Evolutionary conservation across 495 filamentous ascomycete genomes (phyloP).

Genomic region (Penicillium desertorum): DNA sequence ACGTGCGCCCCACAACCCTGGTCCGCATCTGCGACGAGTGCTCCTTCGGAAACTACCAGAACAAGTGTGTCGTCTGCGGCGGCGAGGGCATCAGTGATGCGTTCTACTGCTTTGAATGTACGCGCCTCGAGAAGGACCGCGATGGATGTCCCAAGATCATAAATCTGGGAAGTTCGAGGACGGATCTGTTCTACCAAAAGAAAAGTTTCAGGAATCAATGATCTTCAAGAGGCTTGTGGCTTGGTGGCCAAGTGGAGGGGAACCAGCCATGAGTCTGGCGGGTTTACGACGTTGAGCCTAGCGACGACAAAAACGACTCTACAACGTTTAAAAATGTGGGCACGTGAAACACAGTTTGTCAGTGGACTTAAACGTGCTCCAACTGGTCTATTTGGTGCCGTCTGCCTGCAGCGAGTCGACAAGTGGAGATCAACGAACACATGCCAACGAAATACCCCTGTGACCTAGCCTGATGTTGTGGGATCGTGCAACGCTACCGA

Average conservation of each 20-base stretch:
- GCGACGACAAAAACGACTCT: conserved; percentile 6
- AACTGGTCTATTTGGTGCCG: conserved; percentile 6
- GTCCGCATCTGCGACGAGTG: conserved; percentile 99
- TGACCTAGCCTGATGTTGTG: background rate
- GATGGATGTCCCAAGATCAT: conserved; percentile 99
- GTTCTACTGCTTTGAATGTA: conserved; percentile 99
- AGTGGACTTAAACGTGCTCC: conserved; percentile 6
- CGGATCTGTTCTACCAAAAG: conserved; percentile 88
- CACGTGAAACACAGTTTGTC: background rate
- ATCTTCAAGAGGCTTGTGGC: conserved; percentile 21
- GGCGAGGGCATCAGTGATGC: conserved; percentile 98
- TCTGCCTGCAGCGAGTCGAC: background rate
- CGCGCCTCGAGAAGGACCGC: conserved; percentile 92
- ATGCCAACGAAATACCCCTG: background rate
- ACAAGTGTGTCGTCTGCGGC: conserved; percentile 98
- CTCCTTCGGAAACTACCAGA: conserved; percentile 99
- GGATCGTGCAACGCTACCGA: background rate
- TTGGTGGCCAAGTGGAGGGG: conserved; percentile 18
- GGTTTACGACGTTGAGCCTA: conserved; percentile 9
- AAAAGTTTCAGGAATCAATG: conserved; percentile 73
- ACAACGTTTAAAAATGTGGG: background rate
- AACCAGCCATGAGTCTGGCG: conserved; percentile 8
- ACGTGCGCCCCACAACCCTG: conserved; percentile 95
- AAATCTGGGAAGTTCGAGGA: conserved; percentile 90
- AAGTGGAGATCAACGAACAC: background rate